Evolutionary conservation across 2,329 filamentous ascomycete species (phyloP).

Genomic region (Hymenoscyphus salicellus): DNA sequence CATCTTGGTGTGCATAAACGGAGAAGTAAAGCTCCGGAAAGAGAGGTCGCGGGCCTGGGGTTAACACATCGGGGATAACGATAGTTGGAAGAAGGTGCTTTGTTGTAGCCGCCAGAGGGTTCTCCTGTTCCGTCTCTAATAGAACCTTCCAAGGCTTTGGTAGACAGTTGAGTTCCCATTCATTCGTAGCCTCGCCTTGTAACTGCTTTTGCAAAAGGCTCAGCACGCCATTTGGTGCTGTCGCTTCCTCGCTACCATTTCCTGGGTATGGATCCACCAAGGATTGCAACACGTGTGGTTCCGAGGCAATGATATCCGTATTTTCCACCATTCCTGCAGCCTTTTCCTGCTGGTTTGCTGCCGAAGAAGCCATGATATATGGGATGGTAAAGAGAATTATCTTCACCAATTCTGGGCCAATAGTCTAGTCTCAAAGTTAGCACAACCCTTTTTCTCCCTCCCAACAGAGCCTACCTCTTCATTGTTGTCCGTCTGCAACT

Average conservation of each 20-base stretch:
- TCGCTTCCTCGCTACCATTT: constrained; percentile 60
- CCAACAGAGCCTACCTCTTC: constrained; percentile 70
- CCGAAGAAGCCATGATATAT: constrained; percentile 76
- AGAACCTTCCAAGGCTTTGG: constrained; percentile 67
- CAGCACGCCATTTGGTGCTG: constrained; percentile 68
- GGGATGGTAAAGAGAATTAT: constrained; percentile 93
- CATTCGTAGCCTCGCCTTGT: constrained; percentile 67
- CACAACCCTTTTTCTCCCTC: neutral
- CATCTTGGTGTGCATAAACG: constrained; percentile 81
- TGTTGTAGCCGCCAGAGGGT: constrained; percentile 55
- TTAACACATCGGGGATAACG: constrained; percentile 70
- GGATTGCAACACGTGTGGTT: constrained; percentile 78
- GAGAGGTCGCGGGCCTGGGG: constrained; percentile 69
- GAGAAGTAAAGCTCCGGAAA: constrained; percentile 95
- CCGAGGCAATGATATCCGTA: constrained; percentile 89
- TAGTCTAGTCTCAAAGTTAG: constrained; percentile 45
- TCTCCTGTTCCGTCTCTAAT: constrained; percentile 58
- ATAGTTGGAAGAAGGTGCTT: constrained; percentile 80
- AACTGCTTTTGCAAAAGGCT: constrained; percentile 83
- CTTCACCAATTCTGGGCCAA: constrained; percentile 86
- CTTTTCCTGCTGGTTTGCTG: constrained; percentile 67
- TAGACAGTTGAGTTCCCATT: constrained; percentile 71
- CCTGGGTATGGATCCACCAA: constrained; percentile 81
- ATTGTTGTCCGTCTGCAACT: constrained; percentile 86
- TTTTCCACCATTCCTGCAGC: constrained; percentile 82